Base-by-base conservation (phyloP, 2,329 filamentous ascomycete genomes). In the Fusarium scirpi region DNA sequence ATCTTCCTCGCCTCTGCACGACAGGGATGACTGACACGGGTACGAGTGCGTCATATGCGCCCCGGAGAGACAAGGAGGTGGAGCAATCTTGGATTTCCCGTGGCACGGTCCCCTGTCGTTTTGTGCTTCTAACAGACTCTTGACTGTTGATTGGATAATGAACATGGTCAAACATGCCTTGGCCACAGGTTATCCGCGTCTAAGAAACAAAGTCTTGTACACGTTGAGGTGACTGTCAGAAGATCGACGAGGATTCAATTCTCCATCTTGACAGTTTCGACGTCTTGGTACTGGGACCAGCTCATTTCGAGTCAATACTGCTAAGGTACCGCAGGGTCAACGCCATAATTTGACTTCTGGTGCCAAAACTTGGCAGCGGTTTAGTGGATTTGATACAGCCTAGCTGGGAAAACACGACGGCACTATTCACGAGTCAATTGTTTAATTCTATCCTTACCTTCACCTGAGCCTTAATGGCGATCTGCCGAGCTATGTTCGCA, bases 31-130 rank as follows among this genome's bases (percentile, higher is more conserved):
- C 62, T 67, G 63, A 53, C 66, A 74, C 71, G 73, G 73, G 73
- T 73, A 60, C 58, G 60, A 74, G 69, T 72, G 73, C 73, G 73
- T 75, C 73, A 75, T 75, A 75, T 74, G 73, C 67, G 71, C 71
- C 73, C 71, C 73, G 52, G 64, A 69, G 62, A 65, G 61, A 64
- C 69, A 70, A 57, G 57, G 65, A 58, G 55, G 69, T 72, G 59
- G 59, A 65, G 63, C 49, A 40, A 68, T 68, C 72, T 58, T 72
- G 62, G 62, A 58, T 53, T 49, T 65, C 65, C 67, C 57, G 64
- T 70, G 57, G 69, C 68, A 66, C 62, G 56, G 56, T 54, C 72
- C 70, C 65, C 63, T 60, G 69, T 61, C 57, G 52, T 27, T 41
- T 66, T 49, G 53, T 68, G 72, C 59, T 64, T 74, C 61, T 66